Percentiles rank a stretch among this genome's conserved stretches.
Conservation (phyloP, 2,329 filamentous ascomycete species). For the Calonectria fujianensis region DNA sequence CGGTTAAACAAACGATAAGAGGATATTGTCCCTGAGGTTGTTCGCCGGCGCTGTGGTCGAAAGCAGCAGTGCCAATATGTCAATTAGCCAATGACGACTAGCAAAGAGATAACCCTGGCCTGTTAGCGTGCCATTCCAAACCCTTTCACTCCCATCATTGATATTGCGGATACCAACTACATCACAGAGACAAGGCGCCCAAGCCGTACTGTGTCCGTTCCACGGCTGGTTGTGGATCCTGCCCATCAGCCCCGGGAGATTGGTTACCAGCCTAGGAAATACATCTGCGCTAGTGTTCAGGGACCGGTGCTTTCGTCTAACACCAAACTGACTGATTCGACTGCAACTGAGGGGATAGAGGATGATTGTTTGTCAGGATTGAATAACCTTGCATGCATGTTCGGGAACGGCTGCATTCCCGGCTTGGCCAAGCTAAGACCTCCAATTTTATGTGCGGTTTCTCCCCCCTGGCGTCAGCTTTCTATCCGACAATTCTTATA, state of each 20-base stretch:
- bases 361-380: constrained; percentile 1
- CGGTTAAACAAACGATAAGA: background rate
- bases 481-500: background rate
- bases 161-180: background rate
- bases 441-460: background rate
- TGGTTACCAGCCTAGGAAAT: constrained; percentile 10
- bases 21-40: background rate
- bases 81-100: background rate
- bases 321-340: background rate
- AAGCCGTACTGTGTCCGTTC: constrained; percentile 18
- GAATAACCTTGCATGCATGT: constrained; percentile 28
- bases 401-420: constrained; percentile 11
- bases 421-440: constrained; percentile 9
- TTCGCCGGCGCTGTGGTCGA: background rate
- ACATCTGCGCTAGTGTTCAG: background rate
- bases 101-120: background rate
- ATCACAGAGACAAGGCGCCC: background rate
- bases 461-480: background rate
- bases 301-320: background rate
- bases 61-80: constrained; percentile 12
- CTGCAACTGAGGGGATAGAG: background rate
- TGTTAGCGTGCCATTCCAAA: constrained; percentile 7
- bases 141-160: background rate
- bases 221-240: constrained; percentile 20
- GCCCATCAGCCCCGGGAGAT: constrained; percentile 19